Percentiles rank a stretch among this genome's conserved stretches.
These are phyloP conservation scores for Saccharum spontaneum DNA, from an alignment of 176 grass and related monocot species.

Conservation along the genomic window DNA sequence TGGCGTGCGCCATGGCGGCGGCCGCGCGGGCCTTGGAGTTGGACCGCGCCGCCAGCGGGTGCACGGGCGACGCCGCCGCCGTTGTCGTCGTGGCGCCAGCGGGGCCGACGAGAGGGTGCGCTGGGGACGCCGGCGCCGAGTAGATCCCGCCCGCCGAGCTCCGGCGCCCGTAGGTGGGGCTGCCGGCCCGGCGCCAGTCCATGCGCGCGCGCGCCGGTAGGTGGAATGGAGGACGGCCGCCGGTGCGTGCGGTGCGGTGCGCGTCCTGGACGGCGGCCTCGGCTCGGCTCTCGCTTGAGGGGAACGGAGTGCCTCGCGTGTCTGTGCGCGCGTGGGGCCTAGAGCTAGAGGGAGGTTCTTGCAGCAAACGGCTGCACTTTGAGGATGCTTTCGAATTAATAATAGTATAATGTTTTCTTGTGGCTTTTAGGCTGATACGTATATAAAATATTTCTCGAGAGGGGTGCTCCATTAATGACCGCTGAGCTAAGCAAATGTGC, in stretches of 20 bases:
- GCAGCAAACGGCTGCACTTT: background rate
- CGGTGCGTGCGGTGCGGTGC: conserved; percentile 51
- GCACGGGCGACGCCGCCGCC: conserved; percentile 23
- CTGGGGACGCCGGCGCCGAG: conserved; percentile 79
- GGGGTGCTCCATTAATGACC: background rate
- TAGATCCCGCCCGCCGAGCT: conserved; percentile 42
- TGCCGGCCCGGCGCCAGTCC: conserved; percentile 64
- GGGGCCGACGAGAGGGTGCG: conserved; percentile 34
- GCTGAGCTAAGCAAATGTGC: background rate
- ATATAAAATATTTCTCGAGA: background rate
- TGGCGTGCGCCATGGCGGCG: conserved; percentile 61
- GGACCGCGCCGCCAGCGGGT: conserved; percentile 39
- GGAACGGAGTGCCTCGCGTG: background rate
- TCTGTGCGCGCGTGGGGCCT: too few species aligned
- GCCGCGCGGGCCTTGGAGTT: conserved; percentile 57
- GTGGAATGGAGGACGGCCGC: conserved; percentile 3
- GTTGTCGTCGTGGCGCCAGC: background rate
- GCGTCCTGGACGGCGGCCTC: background rate
- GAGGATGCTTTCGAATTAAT: background rate
- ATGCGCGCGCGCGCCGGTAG: conserved; percentile 19
- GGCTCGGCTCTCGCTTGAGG: background rate
- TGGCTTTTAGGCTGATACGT: background rate
- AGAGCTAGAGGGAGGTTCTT: background rate
- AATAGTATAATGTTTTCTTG: background rate
- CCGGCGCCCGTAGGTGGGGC: conserved; percentile 41